phyloP scores from a whole-genome alignment of 306 rosid genomes.

The Quercus wislizeni region DNA sequence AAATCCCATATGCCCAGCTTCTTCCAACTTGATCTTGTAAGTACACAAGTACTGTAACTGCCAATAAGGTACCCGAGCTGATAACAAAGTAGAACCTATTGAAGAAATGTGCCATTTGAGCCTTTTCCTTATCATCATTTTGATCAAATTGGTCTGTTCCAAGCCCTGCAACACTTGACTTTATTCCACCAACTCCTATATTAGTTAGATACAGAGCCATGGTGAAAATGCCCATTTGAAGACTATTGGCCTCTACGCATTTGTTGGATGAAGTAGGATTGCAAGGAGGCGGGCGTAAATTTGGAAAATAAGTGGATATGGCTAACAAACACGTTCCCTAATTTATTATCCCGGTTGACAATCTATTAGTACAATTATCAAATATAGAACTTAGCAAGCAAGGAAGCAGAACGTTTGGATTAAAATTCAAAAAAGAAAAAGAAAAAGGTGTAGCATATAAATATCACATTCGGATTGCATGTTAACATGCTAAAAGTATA shows the following conservation, averaged over 20 bases:
- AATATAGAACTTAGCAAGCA: not conserved
- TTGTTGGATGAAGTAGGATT: not conserved
- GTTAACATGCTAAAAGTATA: too few relatives aligned
- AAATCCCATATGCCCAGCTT: not conserved
- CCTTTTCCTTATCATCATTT: not conserved
- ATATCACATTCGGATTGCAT: too few relatives aligned
- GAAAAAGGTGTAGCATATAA: too few relatives aligned
- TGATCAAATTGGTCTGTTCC: constrained; percentile 7
- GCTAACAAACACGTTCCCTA: not conserved
- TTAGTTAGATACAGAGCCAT: not conserved
- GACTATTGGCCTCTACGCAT: not conserved
- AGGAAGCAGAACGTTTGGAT: too few relatives aligned
- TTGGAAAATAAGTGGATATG: not conserved
- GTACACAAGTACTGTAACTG: not conserved
- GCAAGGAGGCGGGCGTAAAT: not conserved
- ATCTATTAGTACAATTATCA: not conserved
- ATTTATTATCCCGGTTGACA: not conserved
- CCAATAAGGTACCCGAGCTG: not conserved
- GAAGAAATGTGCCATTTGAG: not conserved
- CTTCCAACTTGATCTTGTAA: not conserved
- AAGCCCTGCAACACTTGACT: not conserved
- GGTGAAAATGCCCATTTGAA: not conserved
- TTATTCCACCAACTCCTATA: not conserved
- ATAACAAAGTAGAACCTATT: not conserved
- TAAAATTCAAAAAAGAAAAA: too few relatives aligned